Percentiles rank a stretch among this genome's conserved stretches.
phyloP scores from a whole-genome alignment of 2,329 filamentous ascomycete species.

The Mycosphaerella arachidis region DNA sequence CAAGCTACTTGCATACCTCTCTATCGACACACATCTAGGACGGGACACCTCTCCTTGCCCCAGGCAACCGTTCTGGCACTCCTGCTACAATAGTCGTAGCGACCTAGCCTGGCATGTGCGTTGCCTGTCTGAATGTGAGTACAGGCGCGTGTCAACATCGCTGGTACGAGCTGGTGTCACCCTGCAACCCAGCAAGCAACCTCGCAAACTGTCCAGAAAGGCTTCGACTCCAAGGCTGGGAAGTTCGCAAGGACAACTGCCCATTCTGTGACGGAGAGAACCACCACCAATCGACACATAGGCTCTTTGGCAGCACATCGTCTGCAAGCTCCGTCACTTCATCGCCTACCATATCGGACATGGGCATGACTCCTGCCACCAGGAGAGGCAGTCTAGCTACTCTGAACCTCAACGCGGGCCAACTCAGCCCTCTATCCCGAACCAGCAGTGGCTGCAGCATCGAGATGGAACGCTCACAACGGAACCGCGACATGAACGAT shows the following conservation, averaged over 20 bases:
- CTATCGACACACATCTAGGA: neutral
- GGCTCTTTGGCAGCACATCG: conserved; percentile 45
- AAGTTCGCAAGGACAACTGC: conserved; percentile 45
- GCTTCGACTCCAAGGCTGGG: conserved; percentile 47
- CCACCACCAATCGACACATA: conserved; percentile 42
- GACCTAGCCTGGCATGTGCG: conserved; percentile 39
- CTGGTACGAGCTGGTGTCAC: conserved; percentile 46
- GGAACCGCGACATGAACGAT: conserved; percentile 33
- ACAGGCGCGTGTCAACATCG: conserved; percentile 45
- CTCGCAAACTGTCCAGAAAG: conserved; percentile 45
- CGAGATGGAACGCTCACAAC: conserved; percentile 28
- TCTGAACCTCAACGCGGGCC: conserved; percentile 14
- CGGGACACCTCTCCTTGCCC: neutral
- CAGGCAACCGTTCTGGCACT: neutral
- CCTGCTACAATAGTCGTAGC: neutral
- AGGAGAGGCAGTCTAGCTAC: conserved; percentile 26
- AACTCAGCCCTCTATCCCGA: conserved; percentile 26
- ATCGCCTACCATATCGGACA: conserved; percentile 21
- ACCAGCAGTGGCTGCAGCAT: conserved; percentile 27
- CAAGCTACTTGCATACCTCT: neutral
- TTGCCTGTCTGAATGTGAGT: conserved; percentile 48
- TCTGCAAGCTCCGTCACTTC: conserved; percentile 32
- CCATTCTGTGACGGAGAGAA: conserved; percentile 41
- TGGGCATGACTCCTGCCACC: conserved; percentile 12
- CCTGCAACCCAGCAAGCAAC: conserved; percentile 42